Base-by-base conservation (phyloP, 106 monocot species). In the Apostasia ramifera region DNA sequence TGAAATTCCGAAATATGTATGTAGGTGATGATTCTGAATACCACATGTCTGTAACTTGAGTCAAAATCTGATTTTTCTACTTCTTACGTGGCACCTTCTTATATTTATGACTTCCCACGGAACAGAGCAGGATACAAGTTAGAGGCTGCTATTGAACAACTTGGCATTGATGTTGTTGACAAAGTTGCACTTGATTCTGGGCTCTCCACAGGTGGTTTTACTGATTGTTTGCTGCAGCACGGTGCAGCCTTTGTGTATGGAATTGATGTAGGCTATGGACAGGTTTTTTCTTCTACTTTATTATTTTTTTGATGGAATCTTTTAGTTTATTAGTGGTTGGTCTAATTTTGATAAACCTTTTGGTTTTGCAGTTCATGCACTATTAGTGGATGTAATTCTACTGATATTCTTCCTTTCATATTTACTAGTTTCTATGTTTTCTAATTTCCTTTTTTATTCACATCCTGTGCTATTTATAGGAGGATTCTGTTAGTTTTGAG, bases 1-100 rank as follows among this genome's bases (percentile, higher is more conserved):
- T 63, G 90, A 89, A 77, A 53, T 93, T 79, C 97, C 97, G 74
- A 98, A 98, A 93, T 98, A 98, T 83, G 97, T 98, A 87, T 97
- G 97, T 85, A 92, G 95, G 97, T 97, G 92, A 86, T 95, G 75
- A 78, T 79, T 82, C 80, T 56, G 4, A 49, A 15, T 3, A 26
- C 12, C 46, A 5, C 57, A 10, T 53, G 12, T 68, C 48, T 72
- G 40, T 39, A 13, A 42, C 42, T 12, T 60, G 10, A 8, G 2
- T 48, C 47, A 57, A 5, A 53, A 52, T 54, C 53, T 45, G 6
- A 12, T 57, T 40, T 26, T 40, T 51, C 39, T 56, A 73, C 14
- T 1, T 63, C 15, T 54, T 50, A 67, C 1, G 40, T 5, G 54
- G 0, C 12, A 40, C 47, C 41, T 53, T 54, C 44, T 48, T 4